Conservation (phyloP, 1,284 basidiomycete genomes). For the Schizophyllum amplum region DNA sequence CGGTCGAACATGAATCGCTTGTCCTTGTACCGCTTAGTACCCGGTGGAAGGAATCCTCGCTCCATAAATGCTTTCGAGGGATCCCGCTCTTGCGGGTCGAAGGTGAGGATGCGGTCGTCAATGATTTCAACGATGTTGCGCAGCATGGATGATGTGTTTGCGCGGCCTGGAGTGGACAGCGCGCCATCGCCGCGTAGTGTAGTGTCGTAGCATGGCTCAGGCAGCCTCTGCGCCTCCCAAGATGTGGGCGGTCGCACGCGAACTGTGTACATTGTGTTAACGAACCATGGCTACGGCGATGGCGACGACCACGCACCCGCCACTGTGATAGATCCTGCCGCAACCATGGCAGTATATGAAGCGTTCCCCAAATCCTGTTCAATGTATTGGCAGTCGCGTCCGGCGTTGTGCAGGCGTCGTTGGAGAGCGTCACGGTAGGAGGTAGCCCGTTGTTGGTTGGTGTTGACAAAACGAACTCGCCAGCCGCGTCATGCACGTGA, state of each 20-base stretch:
- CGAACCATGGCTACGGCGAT: conserved; percentile 11
- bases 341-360: conserved; percentile 46
- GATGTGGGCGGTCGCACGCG: conserved; percentile 84
- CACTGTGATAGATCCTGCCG: conserved; percentile 80
- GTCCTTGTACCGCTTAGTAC: conserved; percentile 87
- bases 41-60: conserved; percentile 74
- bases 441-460: conserved; percentile 1
- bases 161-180: conserved; percentile 58
- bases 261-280: conserved; percentile 40
- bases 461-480: not conserved
- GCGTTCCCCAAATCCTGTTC: not conserved
- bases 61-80: conserved; percentile 66
- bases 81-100: conserved; percentile 89
- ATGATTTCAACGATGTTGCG: conserved; percentile 73
- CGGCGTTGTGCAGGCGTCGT: not conserved
- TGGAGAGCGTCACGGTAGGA: not conserved
- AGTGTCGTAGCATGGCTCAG: conserved; percentile 59
- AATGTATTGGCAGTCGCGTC: not conserved
- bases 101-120: conserved; percentile 87
- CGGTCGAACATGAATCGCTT: conserved; percentile 93
- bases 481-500: conserved; percentile 4
- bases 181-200: conserved; percentile 76
- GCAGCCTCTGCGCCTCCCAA: conserved; percentile 77
- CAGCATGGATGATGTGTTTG: conserved; percentile 44
- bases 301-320: conserved; percentile 45